A percentile compares a stretch with the other conserved stretches of the same genome.
Conservation (phyloP, 139 green algal species). For the Chlorella sorokiniana region DNA sequence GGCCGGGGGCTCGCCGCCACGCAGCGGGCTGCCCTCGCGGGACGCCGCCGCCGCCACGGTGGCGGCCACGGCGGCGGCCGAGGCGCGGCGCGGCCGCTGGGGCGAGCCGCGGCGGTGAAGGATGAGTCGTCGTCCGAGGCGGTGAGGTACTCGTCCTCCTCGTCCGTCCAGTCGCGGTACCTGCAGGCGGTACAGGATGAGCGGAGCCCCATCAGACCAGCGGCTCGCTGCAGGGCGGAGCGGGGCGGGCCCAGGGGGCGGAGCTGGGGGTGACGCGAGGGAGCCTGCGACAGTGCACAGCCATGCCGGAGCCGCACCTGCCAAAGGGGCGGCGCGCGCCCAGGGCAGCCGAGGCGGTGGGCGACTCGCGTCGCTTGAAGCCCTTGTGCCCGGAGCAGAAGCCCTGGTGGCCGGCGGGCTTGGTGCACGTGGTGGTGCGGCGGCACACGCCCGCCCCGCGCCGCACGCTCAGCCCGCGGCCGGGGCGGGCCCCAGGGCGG, state of each 20-base stretch:
- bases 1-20: background rate
- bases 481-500: too few relatives aligned
- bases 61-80: background rate
- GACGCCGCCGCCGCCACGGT: background rate
- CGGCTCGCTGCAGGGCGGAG: too few relatives aligned
- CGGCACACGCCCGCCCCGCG: conserved; percentile 25
- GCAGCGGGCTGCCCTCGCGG: background rate
- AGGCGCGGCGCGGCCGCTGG: conserved; percentile 15
- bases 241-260: too few relatives aligned
- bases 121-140: conserved; percentile 21
- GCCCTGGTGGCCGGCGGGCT: conserved; percentile 53
- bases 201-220: too few relatives aligned
- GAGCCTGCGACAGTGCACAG: too few relatives aligned
- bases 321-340: background rate
- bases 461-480: background rate
- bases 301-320: background rate
- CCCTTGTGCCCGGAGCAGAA: conserved; percentile 61
- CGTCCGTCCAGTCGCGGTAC: background rate
- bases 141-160: conserved; percentile 34
- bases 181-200: too few relatives aligned
- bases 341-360: background rate
- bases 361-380: conserved; percentile 43
- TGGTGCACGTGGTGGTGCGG: conserved; percentile 52
- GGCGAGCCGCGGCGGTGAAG: background rate
- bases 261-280: too few relatives aligned